Evolutionary conservation across 441 rosid species (phyloP).

Genomic region (California macrophylla): DNA sequence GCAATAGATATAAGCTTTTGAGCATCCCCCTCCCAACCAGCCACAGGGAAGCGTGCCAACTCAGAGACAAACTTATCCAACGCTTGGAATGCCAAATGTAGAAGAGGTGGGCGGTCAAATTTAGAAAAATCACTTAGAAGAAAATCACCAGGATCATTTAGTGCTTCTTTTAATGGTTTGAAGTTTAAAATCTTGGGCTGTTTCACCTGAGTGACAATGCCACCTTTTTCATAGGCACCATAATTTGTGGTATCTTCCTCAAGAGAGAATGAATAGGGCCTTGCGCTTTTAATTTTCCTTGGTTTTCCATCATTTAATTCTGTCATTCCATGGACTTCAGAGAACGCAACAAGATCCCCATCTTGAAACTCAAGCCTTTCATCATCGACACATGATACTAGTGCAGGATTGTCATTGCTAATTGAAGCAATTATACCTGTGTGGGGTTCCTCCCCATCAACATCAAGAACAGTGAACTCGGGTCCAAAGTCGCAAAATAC

Average conservation of each 20-base stretch:
- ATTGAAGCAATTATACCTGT: constrained; percentile 84
- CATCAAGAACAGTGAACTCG: constrained; percentile 67
- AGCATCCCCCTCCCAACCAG: constrained; percentile 83
- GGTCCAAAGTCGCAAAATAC: constrained; percentile 89
- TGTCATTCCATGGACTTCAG: constrained; percentile 80
- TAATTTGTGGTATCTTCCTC: constrained; percentile 68
- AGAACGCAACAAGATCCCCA: constrained; percentile 78
- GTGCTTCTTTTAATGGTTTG: constrained; percentile 66
- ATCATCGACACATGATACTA: constrained; percentile 79
- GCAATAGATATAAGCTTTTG: constrained; percentile 53
- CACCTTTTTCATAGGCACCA: constrained; percentile 63
- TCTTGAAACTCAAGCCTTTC: constrained; percentile 91
- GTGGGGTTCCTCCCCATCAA: constrained; percentile 84
- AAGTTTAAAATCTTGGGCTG: constrained; percentile 67
- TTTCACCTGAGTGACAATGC: constrained; percentile 87
- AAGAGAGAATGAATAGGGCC: constrained; percentile 67
- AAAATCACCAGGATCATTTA: constrained; percentile 78
- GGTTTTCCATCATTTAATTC: constrained; percentile 84
- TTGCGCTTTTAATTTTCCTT: constrained; percentile 65
- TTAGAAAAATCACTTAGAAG: constrained; percentile 80
- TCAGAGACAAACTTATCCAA: constrained; percentile 58
- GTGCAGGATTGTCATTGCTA: constrained; percentile 67
- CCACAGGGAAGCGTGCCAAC: constrained; percentile 57
- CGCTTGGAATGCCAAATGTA: constrained; percentile 84
- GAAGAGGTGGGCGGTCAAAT: constrained; percentile 75